These are phyloP conservation scores for Taphrina deformans DNA, from an alignment of 1,139 yeast genomes.

Conservation along the genomic window DNA sequence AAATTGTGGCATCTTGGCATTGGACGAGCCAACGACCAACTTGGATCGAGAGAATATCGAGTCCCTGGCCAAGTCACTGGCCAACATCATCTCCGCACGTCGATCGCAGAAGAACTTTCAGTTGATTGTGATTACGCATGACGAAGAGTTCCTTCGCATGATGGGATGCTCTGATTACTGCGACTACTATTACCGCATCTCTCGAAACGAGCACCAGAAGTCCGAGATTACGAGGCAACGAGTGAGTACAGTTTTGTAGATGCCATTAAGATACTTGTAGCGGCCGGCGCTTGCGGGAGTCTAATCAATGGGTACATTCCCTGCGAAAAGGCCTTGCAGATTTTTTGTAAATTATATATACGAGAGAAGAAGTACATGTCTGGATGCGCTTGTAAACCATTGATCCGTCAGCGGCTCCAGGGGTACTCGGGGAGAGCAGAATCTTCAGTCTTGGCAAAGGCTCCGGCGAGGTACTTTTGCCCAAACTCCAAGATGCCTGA, in stretches of 20 bases:
- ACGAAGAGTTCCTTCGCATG: slow-evolving; percentile 80
- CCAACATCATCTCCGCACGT: slow-evolving; percentile 72
- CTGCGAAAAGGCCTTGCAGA: not conserved
- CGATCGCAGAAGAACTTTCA: slow-evolving; percentile 84
- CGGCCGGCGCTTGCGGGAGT: not conserved
- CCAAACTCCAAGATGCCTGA: not conserved
- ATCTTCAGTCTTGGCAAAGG: not conserved
- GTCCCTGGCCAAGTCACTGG: slow-evolving; percentile 78
- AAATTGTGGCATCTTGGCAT: slow-evolving; percentile 90
- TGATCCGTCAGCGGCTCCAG: not conserved
- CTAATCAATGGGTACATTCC: not conserved
- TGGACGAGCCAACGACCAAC: slow-evolving; percentile 98
- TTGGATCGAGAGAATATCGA: slow-evolving; percentile 87
- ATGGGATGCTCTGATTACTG: slow-evolving; percentile 84
- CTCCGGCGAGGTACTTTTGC: not conserved
- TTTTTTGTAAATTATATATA: not conserved
- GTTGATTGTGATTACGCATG: slow-evolving; percentile 86
- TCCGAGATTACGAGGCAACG: slow-evolving; percentile 24
- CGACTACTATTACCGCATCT: slow-evolving; percentile 82
- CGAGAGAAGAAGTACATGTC: too few species aligned
- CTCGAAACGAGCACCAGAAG: slow-evolving; percentile 60
- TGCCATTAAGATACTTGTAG: not conserved
- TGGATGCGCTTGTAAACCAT: too few species aligned
- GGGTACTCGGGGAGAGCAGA: not conserved
- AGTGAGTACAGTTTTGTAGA: slow-evolving; percentile 8